These are phyloP conservation scores for Scolecobasidium constrictum DNA, from an alignment of 2,329 filamentous ascomycete species.

Conservation along the genomic window DNA sequence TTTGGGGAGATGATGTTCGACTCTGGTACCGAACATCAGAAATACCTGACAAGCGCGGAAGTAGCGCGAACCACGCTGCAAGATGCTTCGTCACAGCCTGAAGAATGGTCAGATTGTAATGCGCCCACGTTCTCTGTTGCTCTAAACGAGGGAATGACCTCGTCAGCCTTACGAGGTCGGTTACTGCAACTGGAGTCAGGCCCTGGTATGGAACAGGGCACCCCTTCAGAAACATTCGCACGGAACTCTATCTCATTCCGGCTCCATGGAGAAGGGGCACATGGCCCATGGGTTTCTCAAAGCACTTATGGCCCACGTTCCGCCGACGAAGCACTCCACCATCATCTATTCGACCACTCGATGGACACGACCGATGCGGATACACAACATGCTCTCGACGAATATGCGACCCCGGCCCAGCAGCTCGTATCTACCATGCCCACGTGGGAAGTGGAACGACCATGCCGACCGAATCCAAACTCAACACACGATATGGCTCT, in stretches of 20 bases:
- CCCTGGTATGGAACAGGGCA: neutral
- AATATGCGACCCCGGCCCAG: neutral
- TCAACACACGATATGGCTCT: constrained; percentile 4
- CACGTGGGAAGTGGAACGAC: neutral
- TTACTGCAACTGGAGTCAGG: neutral
- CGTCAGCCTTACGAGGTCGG: neutral
- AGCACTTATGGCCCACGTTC: too few relatives aligned
- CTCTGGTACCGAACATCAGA: neutral
- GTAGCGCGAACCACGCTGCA: neutral
- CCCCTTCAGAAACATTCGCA: neutral
- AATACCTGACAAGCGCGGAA: neutral
- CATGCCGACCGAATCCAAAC: constrained; percentile 6
- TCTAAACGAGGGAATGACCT: neutral
- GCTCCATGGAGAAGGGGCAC: too few relatives aligned
- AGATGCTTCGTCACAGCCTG: neutral
- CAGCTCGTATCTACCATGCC: neutral
- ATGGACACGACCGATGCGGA: neutral
- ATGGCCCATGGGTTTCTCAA: too few relatives aligned
- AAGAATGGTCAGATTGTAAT: neutral
- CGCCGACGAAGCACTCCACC: too few relatives aligned
- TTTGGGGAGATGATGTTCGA: neutral
- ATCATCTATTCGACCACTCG: too few relatives aligned
- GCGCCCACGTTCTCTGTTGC: neutral
- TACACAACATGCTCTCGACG: neutral
- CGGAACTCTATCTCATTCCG: neutral